Conservation (phyloP, 331 rosid species). For the Arachis monticola region DNA sequence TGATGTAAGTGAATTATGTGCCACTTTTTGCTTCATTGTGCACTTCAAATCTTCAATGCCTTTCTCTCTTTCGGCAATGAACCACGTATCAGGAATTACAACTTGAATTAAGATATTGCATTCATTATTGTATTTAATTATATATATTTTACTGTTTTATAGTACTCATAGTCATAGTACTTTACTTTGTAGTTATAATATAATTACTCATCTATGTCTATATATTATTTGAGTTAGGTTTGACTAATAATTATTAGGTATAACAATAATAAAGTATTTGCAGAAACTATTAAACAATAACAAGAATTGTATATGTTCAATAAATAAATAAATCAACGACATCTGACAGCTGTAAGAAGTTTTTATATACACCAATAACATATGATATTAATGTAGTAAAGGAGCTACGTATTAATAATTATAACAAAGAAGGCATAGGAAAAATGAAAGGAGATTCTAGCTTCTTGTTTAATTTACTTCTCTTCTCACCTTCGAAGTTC, state of each 20-base stretch:
- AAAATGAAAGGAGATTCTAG: not conserved
- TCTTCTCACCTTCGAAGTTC: not conserved
- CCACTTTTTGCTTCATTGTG: constrained; percentile 26
- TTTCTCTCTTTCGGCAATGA: constrained; percentile 22
- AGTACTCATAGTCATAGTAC: not conserved
- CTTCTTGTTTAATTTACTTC: not conserved
- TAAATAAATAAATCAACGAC: not conserved
- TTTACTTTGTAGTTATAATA: not conserved
- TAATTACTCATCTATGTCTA: not conserved
- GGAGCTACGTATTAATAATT: not conserved
- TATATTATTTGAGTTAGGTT: not conserved
- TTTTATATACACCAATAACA: not conserved
- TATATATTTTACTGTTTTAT: not conserved
- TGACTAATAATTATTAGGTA: not conserved
- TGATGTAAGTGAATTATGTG: constrained; percentile 7
- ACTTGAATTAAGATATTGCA: not conserved
- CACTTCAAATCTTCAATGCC: constrained; percentile 17
- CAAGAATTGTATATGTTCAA: not conserved
- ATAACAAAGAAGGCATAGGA: not conserved
- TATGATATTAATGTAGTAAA: not conserved
- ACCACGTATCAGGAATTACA: not conserved
- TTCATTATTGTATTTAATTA: too few species aligned
- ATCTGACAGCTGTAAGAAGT: not conserved
- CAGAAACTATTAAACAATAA: not conserved
- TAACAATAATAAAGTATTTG: not conserved